These are phyloP conservation scores for Chondrus crispus DNA, from an alignment of 23 red algal genomes.

Conservation along the genomic window DNA sequence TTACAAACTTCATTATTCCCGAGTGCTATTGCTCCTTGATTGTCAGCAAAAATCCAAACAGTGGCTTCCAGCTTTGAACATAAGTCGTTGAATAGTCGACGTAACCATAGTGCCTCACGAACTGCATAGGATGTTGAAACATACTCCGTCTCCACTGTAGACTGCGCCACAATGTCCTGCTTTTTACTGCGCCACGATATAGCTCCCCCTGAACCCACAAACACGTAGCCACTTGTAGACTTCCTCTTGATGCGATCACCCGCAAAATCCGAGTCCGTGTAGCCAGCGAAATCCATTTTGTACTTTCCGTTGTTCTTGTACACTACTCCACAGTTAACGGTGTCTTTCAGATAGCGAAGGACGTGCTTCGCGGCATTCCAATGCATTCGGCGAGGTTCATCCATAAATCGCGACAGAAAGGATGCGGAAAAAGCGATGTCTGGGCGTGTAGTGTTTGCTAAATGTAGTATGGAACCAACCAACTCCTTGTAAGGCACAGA, in stretches of 20 bases:
- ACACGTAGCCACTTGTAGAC: not conserved
- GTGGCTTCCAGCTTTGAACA: not conserved
- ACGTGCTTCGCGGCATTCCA: not conserved
- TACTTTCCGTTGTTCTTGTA: not conserved
- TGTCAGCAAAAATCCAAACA: not conserved
- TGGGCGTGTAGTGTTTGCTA: not conserved
- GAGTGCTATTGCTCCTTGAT: not conserved
- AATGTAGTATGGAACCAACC: not conserved
- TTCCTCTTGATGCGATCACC: not conserved
- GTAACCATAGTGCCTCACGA: not conserved
- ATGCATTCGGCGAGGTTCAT: not conserved
- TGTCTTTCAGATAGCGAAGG: conserved; percentile 15
- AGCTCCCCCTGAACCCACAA: not conserved
- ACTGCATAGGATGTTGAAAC: not conserved
- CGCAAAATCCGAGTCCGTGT: not conserved
- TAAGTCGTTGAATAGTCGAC: not conserved
- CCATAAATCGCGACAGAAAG: not conserved
- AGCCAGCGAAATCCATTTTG: not conserved
- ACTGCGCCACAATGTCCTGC: not conserved
- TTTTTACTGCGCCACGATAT: not conserved
- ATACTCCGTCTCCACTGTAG: not conserved
- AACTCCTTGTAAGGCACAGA: not conserved
- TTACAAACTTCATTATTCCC: not conserved
- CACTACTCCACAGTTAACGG: not conserved
- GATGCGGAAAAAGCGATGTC: not conserved